phyloP scores from a whole-genome alignment of 345 rosid species.

The Nephelium lappaceum region DNA sequence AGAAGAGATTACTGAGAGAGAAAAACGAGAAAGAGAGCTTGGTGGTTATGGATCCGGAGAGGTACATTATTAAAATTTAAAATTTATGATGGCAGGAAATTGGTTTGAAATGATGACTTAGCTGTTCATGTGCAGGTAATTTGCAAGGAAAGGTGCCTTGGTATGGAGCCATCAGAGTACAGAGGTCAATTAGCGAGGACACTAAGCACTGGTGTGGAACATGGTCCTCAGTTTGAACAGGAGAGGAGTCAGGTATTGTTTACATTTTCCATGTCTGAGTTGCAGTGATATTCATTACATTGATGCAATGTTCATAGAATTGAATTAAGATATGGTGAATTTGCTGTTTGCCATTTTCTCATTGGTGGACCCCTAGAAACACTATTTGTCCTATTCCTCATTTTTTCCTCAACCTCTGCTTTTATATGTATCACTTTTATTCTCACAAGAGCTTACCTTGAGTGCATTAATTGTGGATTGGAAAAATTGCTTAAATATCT shows the following conservation, averaged over 20 bases:
- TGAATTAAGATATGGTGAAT: not conserved
- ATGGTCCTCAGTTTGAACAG: conserved; percentile 29
- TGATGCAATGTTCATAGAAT: not conserved
- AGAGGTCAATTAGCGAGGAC: conserved; percentile 24
- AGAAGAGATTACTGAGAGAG: conserved; percentile 52
- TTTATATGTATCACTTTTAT: not conserved
- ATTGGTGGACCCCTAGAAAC: not conserved
- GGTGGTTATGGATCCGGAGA: conserved; percentile 55
- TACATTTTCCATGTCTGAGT: not conserved
- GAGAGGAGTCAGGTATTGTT: conserved; percentile 30
- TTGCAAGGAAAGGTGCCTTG: conserved; percentile 31
- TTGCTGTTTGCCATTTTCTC: not conserved
- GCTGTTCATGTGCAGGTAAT: conserved; percentile 33
- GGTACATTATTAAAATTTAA: conserved; percentile 29
- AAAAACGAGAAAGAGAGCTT: conserved; percentile 46
- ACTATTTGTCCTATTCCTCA: not conserved
- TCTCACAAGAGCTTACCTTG: not conserved
- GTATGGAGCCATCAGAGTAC: conserved; percentile 22
- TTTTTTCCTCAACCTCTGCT: not conserved
- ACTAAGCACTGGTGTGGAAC: conserved; percentile 12
- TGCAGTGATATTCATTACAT: not conserved
- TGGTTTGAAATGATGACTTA: conserved; percentile 15
- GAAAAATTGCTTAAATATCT: not conserved
- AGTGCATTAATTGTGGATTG: not conserved
- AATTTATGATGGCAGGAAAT: not conserved